phyloP scores from a whole-genome alignment of 805 yeast species.

The Blastobotrys muscicola region DNA sequence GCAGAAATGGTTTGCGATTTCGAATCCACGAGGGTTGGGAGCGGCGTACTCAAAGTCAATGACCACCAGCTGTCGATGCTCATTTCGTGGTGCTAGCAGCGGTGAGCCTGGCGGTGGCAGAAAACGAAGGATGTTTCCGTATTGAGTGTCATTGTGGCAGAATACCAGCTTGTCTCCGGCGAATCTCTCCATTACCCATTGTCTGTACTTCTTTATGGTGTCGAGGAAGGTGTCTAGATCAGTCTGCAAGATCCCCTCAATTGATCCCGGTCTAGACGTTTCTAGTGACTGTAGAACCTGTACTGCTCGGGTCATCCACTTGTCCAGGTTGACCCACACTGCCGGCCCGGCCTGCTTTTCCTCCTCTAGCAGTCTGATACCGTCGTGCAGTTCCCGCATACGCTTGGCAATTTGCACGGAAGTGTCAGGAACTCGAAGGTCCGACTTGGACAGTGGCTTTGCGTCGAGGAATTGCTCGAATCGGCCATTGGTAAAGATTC shows the following conservation, averaged over 20 bases:
- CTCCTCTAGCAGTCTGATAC: conserved; percentile 50
- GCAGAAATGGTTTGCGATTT: conserved; percentile 84
- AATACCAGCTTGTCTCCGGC: conserved; percentile 51
- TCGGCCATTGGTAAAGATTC: conserved; percentile 86
- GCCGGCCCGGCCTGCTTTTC: conserved; percentile 57
- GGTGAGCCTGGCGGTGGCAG: conserved; percentile 43
- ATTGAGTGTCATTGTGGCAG: conserved; percentile 95
- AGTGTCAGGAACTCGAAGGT: conserved; percentile 65
- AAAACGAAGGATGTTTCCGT: conserved; percentile 77
- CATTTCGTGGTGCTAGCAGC: conserved; percentile 36
- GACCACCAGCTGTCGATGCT: conserved; percentile 72
- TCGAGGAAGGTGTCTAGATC: conserved; percentile 43
- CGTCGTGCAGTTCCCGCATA: conserved; percentile 88
- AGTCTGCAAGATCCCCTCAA: conserved; percentile 21
- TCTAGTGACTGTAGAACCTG: conserved; percentile 34
- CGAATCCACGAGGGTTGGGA: conserved; percentile 79
- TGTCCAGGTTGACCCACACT: conserved; percentile 57
- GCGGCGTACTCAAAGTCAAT: conserved; percentile 97
- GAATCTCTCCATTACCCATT: conserved; percentile 51
- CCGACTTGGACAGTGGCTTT: conserved; percentile 59
- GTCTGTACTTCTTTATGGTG: conserved; percentile 42
- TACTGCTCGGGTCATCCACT: conserved; percentile 54
- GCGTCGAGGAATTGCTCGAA: conserved; percentile 90
- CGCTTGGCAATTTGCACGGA: conserved; percentile 85
- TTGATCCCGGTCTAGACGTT: conserved; percentile 27